phyloP scores from a whole-genome alignment of 2,329 filamentous ascomycete species.

The Penicillium italicum region DNA sequence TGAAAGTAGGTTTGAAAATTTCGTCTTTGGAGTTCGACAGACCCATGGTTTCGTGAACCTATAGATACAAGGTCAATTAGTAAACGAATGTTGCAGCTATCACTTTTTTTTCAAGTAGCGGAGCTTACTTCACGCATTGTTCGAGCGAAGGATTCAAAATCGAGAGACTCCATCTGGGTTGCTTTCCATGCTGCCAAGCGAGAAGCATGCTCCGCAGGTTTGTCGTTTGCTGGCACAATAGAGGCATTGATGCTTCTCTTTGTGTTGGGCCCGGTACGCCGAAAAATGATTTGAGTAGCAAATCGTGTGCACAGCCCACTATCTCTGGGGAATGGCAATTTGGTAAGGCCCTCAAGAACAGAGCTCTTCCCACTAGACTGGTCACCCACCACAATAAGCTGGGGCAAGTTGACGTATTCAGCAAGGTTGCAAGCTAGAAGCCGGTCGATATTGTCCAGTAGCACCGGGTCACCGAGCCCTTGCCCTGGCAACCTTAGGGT shows the following conservation, averaged over 20 bases:
- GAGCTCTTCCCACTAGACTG: constrained; percentile 41
- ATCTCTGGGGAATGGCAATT: constrained; percentile 31
- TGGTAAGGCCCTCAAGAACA: constrained; percentile 31
- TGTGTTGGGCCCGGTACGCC: constrained; percentile 21
- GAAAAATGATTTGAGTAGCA: constrained; percentile 48
- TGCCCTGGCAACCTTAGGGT: neutral
- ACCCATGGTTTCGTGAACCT: neutral
- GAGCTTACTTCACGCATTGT: constrained; percentile 27
- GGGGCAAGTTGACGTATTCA: constrained; percentile 31
- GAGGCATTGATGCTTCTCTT: constrained; percentile 28
- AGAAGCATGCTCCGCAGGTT: neutral
- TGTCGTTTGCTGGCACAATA: constrained; percentile 34
- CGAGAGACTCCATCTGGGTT: neutral
- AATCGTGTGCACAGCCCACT: constrained; percentile 44
- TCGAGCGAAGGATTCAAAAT: constrained; percentile 16
- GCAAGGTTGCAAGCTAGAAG: constrained; percentile 36
- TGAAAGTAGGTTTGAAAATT: neutral
- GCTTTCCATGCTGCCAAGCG: constrained; percentile 19
- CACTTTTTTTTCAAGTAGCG: too few relatives aligned
- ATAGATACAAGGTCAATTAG: too few relatives aligned
- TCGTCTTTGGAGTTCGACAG: neutral
- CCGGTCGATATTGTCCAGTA: constrained; percentile 36
- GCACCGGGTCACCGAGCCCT: constrained; percentile 15
- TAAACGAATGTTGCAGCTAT: too few relatives aligned
- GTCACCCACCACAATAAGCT: constrained; percentile 42